These are phyloP conservation scores for Gelatoporia subvermispora DNA, from an alignment of 768 basidiomycete species.

Conservation along the genomic window DNA sequence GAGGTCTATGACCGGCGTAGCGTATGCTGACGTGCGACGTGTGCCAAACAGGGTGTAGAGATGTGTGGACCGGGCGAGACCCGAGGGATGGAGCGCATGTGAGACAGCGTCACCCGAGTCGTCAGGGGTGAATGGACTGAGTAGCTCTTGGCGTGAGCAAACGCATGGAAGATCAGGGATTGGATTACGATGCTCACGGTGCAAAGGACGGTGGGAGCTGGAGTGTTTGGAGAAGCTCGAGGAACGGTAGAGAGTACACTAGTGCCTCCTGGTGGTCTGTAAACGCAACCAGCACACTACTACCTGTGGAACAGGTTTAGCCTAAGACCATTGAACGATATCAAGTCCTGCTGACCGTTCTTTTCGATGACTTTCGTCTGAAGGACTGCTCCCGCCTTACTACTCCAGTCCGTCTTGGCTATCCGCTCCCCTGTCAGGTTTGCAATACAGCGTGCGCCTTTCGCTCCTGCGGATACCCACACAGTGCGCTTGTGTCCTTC, in stretches of 20 bases:
- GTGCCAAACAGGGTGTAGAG: constrained; percentile 60
- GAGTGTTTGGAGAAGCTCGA: constrained; percentile 49
- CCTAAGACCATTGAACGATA: constrained; percentile 19
- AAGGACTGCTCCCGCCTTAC: constrained; percentile 45
- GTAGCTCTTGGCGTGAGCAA: not conserved
- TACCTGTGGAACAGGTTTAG: constrained; percentile 25
- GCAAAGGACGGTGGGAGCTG: constrained; percentile 16
- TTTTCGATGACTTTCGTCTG: constrained; percentile 53
- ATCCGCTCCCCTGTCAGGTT: constrained; percentile 65
- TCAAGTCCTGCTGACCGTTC: constrained; percentile 41
- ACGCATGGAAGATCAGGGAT: not conserved
- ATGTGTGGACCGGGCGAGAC: constrained; percentile 19
- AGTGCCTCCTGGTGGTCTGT: constrained; percentile 45
- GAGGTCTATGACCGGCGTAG: constrained; percentile 49
- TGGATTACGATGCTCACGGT: constrained; percentile 10
- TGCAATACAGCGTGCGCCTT: constrained; percentile 50
- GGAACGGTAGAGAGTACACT: constrained; percentile 59
- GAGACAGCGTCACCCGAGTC: constrained; percentile 52
- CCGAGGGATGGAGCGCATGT: constrained; percentile 28
- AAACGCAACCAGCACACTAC: constrained; percentile 45
- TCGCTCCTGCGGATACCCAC: constrained; percentile 51
- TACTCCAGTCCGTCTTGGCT: constrained; percentile 61
- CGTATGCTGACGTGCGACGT: constrained; percentile 39
- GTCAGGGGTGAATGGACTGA: constrained; percentile 39
- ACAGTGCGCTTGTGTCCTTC: constrained; percentile 25